phyloP scores from a whole-genome alignment of 2,329 filamentous ascomycete species.

The Penicillium crustosum region DNA sequence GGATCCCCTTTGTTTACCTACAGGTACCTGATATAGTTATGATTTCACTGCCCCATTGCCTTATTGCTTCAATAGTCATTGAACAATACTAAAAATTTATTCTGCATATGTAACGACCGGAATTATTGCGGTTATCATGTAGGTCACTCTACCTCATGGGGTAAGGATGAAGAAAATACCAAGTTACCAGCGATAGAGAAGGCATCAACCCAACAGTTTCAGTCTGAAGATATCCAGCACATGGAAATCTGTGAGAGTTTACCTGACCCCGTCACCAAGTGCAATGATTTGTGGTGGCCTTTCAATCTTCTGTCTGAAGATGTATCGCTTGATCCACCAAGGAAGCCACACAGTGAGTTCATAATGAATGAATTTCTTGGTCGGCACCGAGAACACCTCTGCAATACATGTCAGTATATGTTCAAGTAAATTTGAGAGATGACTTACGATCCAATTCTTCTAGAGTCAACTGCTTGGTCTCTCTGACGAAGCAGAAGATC shows the following conservation, averaged over 20 bases:
- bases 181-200: background rate
- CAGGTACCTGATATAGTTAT: background rate
- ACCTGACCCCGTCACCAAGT: constrained; percentile 12
- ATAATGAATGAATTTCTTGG: constrained; percentile 55
- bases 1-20: background rate
- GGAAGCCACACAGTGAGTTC: constrained; percentile 57
- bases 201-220: background rate
- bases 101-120: background rate
- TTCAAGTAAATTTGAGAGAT: background rate
- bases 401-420: constrained; percentile 50
- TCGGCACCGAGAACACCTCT: constrained; percentile 58
- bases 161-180: background rate
- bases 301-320: constrained; percentile 50
- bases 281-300: constrained; percentile 27
- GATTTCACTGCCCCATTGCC: background rate
- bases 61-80: background rate
- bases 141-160: background rate
- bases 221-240: background rate
- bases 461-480: constrained; percentile 54
- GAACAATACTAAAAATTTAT: background rate
- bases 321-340: constrained; percentile 59
- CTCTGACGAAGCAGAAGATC: constrained; percentile 61
- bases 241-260: background rate
- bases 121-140: background rate
- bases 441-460: constrained; percentile 30